Conservation (phyloP, 139 green algal genomes). For the Chlorella ohadii region DNA sequence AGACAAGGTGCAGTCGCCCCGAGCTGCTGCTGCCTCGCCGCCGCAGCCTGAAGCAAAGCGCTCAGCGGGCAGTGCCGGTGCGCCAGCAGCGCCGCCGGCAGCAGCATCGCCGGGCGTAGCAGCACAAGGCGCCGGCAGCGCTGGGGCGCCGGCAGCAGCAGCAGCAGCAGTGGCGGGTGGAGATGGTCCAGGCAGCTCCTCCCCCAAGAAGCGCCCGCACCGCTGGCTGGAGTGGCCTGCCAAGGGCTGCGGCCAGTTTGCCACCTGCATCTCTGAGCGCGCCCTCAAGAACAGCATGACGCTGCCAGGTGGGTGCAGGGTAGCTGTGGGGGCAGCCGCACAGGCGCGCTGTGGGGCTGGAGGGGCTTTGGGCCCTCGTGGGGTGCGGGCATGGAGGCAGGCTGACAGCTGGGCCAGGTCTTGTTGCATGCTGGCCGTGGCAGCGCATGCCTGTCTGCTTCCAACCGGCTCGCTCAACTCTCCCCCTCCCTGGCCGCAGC, state of each 20-base stretch:
- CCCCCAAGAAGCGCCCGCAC: not conserved
- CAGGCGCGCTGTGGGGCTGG: no score
- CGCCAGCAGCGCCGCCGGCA: not conserved
- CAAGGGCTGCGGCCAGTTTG: slow-evolving; percentile 5
- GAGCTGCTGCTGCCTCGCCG: not conserved
- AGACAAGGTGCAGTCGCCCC: not conserved
- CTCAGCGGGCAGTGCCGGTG: not conserved
- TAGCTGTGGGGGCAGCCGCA: no score
- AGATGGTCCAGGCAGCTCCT: not conserved
- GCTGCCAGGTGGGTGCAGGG: not conserved
- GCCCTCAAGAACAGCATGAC: slow-evolving; percentile 17
- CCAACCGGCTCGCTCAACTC: not conserved
- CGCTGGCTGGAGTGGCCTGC: slow-evolving; percentile 27
- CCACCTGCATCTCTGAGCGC: not conserved
- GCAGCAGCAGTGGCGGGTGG: not conserved
- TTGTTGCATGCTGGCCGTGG: not conserved
- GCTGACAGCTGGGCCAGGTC: not conserved
- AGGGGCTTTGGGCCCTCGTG: no score
- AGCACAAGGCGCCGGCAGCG: not conserved
- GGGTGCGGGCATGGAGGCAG: no score
- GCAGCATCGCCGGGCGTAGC: not conserved
- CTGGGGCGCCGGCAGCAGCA: not conserved
- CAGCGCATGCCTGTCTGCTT: no score
- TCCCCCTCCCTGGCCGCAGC: not conserved
- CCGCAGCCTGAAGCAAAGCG: not conserved